Percentiles rank a stretch among this genome's conserved stretches.
Conservation (phyloP, 2,329 filamentous ascomycete genomes). For the Stemphylium vesicarium region DNA sequence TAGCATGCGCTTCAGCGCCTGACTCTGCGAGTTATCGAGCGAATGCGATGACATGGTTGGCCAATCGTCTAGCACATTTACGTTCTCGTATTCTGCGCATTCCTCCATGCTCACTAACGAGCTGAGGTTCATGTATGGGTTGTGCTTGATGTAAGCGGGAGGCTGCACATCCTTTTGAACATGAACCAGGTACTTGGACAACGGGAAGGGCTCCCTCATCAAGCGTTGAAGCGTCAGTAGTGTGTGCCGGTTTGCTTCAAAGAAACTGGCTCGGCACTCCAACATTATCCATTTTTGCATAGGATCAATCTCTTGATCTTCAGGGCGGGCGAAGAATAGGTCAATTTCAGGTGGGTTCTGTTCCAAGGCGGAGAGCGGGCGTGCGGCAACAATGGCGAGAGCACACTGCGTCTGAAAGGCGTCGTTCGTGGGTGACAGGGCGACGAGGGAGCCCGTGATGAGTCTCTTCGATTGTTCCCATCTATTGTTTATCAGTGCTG, state of each 20-base stretch:
- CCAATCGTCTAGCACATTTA: conserved; percentile 64
- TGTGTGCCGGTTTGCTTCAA: conserved; percentile 75
- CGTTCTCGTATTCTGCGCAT: conserved; percentile 50
- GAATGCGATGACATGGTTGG: conserved; percentile 54
- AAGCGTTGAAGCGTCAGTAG: conserved; percentile 74
- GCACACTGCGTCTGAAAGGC: conserved; percentile 70
- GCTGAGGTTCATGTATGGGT: conserved; percentile 60
- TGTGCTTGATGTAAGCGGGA: conserved; percentile 60
- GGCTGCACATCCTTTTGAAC: conserved; percentile 54
- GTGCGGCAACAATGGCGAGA: conserved; percentile 74
- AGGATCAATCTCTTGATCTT: conserved; percentile 72
- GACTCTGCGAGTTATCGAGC: conserved; percentile 74
- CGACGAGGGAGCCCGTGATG: conserved; percentile 61
- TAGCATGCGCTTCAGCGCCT: conserved; percentile 72
- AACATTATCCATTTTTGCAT: conserved; percentile 77
- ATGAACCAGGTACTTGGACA: conserved; percentile 67
- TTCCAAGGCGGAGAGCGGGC: conserved; percentile 68
- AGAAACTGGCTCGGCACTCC: conserved; percentile 76
- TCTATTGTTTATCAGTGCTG: neutral
- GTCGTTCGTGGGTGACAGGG: conserved; percentile 62
- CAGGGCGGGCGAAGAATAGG: conserved; percentile 69
- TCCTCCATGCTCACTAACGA: conserved; percentile 50
- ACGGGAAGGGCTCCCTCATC: conserved; percentile 64
- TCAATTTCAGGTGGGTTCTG: conserved; percentile 75
- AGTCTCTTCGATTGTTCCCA: conserved; percentile 70